Evolutionary conservation across 1,139 yeast species (phyloP).

Genomic region (Kazachstania sp.): DNA sequence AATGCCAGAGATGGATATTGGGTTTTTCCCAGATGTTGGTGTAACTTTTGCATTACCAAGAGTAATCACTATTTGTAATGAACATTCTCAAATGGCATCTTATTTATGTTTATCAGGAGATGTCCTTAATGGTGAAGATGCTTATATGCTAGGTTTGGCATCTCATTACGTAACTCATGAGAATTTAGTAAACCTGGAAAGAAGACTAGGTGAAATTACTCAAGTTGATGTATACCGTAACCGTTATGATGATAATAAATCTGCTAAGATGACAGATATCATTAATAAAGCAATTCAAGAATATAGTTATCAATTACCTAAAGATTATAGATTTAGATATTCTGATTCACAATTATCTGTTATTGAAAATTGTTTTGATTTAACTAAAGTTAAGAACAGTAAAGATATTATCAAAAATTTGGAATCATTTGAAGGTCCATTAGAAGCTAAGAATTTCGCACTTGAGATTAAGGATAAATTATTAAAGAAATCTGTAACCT

Average conservation of each 20-base stretch:
- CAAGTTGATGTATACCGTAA: slow-evolving; percentile 15
- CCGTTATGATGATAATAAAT: slow-evolving; percentile 8
- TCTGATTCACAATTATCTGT: slow-evolving; percentile 47
- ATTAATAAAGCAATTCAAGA: slow-evolving; percentile 72
- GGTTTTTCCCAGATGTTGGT: slow-evolving; percentile 95
- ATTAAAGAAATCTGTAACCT: slow-evolving; percentile 54
- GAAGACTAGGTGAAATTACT: slow-evolving; percentile 48
- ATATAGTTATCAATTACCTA: slow-evolving; percentile 59
- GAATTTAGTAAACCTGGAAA: slow-evolving; percentile 51
- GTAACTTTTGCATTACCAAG: slow-evolving; percentile 82
- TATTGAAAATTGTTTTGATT: slow-evolving; percentile 59
- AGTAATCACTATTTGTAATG: slow-evolving; percentile 35
- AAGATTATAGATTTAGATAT: slow-evolving; percentile 51
- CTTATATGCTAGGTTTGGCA: slow-evolving; percentile 74
- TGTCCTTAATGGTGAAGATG: slow-evolving; percentile 66
- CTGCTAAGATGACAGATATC: slow-evolving; percentile 28
- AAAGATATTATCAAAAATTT: slow-evolving; percentile 57
- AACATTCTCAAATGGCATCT: slow-evolving; percentile 71
- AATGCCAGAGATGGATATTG: slow-evolving; percentile 98
- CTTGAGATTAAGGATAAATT: slow-evolving; percentile 47
- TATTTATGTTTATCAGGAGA: slow-evolving; percentile 85
- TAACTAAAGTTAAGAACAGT: slow-evolving; percentile 41
- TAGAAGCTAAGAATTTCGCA: slow-evolving; percentile 63
- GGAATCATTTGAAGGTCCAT: slow-evolving; percentile 28
- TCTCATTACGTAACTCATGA: slow-evolving; percentile 78